A percentile compares a stretch with the other conserved stretches of the same genome.
phyloP scores from a whole-genome alignment of 441 rosid species.

The Gossypium schwendimanii region DNA sequence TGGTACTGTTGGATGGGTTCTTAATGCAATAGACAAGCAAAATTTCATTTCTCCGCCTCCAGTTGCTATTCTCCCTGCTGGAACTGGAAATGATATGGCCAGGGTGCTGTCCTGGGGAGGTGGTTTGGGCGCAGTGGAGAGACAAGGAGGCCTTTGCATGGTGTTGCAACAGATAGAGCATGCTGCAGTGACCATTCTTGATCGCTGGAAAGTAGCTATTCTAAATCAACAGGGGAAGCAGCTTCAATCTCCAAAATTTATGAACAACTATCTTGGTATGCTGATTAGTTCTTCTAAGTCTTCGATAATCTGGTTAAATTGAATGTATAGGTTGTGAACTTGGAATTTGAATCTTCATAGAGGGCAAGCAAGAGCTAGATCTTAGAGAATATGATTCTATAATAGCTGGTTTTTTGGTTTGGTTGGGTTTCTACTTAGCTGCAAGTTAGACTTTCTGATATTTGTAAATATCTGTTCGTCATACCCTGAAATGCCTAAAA shows the following conservation, averaged over 20 bases:
- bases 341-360: background rate
- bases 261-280: conserved; percentile 95
- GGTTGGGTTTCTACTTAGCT: background rate
- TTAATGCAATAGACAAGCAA: conserved; percentile 81
- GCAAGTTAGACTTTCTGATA: background rate
- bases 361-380: background rate
- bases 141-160: conserved; percentile 85
- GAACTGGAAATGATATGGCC: conserved; percentile 97
- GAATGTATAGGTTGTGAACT: background rate
- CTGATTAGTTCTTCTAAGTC: background rate
- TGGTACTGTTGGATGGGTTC: conserved; percentile 98
- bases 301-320: background rate
- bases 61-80: conserved; percentile 94
- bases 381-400: background rate
- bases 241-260: conserved; percentile 61
- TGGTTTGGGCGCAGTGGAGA: conserved; percentile 84
- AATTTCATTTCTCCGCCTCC: conserved; percentile 95
- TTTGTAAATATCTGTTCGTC: background rate
- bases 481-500: background rate
- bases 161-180: conserved; percentile 74
- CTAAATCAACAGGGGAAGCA: conserved; percentile 60
- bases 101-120: conserved; percentile 96
- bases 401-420: background rate
- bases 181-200: conserved; percentile 95
- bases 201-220: conserved; percentile 82